Evolutionary conservation across 1,284 basidiomycete species (phyloP), one percentile per base, ranked within the genome.

Genomic region (Irpex rosettiformis): DNA sequence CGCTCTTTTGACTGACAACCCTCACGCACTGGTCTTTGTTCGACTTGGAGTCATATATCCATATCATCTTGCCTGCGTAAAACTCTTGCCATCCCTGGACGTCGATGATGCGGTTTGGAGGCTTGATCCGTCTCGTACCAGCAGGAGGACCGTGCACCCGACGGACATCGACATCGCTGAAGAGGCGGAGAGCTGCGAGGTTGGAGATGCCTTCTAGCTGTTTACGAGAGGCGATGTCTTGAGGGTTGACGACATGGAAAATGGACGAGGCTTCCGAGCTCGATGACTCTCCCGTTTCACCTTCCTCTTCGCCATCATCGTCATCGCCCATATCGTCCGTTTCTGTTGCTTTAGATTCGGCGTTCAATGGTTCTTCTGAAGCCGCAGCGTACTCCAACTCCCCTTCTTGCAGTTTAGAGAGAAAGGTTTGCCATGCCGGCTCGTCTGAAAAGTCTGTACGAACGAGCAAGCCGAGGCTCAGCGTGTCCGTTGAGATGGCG

Each of bases 1-100:
- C 78, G 58, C 79, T 70, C 30, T 64, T 66, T 62, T 80, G 81
- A 65, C 78, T 82, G 4, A 91, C 81, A 7, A 88, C 74, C 54
- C 86, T 77, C 51, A 79, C 84, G 61, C 83, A 86, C 62, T 80
- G 79, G 69, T 92, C 88, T 11, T 53, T 61, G 66, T 89, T 88
- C 21, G 87, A 89, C 63, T 72, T 73, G 6, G 75, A 65, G 65
- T 91, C 89, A 67, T 90, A 92, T 51, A 92, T 78, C 89, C 90
- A 92, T 16, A 91, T 62, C 25, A 77, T 79, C 65, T 82, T 80
- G 4, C 90, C 89, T 2, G 66, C 65, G 67, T 92, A 92, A n/a
- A 84, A 76, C 69, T 91, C 90, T 69, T 91, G 88, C 78, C 82
- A 83, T 3, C 85, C 84, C 47, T 77, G 75, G 52, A 75, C 72